A percentile compares a stretch with the other conserved stretches of the same genome.
phyloP scores from a whole-genome alignment of 2,329 filamentous ascomycete species.

The Beauveria scarabaeidicola region DNA sequence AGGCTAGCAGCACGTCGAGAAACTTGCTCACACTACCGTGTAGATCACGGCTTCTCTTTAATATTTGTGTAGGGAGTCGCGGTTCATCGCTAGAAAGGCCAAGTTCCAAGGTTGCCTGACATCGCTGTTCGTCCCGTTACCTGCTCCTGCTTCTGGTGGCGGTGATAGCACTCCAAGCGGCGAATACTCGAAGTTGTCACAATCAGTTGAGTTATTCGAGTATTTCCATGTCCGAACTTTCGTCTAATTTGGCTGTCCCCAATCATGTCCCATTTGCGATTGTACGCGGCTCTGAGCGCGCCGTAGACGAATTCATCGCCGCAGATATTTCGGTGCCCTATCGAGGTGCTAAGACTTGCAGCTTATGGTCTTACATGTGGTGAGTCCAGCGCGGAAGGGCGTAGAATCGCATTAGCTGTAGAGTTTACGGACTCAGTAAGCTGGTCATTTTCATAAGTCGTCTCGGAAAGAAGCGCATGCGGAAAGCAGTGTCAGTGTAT shows the following conservation, averaged over 20 bases:
- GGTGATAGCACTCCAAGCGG: slow-evolving; percentile 43
- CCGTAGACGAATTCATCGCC: slow-evolving; percentile 30
- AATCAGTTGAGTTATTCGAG: slow-evolving; percentile 23
- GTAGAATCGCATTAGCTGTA: slow-evolving; percentile 47
- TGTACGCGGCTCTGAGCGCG: slow-evolving; percentile 42
- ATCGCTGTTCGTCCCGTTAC: slow-evolving; percentile 39
- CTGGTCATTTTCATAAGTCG: slow-evolving; percentile 43
- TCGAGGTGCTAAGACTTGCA: background rate
- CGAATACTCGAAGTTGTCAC: slow-evolving; percentile 33
- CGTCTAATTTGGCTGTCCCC: slow-evolving; percentile 42
- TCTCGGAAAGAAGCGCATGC: slow-evolving; percentile 49
- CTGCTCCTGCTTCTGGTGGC: slow-evolving; percentile 29
- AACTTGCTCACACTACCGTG: no score
- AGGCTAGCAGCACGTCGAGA: no score
- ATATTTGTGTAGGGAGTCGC: slow-evolving; percentile 9
- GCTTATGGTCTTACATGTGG: slow-evolving; percentile 25
- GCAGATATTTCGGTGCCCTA: slow-evolving; percentile 43
- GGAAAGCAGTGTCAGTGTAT: slow-evolving; percentile 58
- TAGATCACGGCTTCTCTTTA: background rate
- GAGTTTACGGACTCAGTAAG: slow-evolving; percentile 48
- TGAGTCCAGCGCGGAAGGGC: slow-evolving; percentile 48
- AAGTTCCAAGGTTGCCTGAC: slow-evolving; percentile 50
- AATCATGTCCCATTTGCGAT: slow-evolving; percentile 52
- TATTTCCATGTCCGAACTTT: slow-evolving; percentile 58
- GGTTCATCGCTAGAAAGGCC: slow-evolving; percentile 44